Conservation (phyloP, 768 basidiomycete genomes). For the Phylloporus sp. region DNA sequence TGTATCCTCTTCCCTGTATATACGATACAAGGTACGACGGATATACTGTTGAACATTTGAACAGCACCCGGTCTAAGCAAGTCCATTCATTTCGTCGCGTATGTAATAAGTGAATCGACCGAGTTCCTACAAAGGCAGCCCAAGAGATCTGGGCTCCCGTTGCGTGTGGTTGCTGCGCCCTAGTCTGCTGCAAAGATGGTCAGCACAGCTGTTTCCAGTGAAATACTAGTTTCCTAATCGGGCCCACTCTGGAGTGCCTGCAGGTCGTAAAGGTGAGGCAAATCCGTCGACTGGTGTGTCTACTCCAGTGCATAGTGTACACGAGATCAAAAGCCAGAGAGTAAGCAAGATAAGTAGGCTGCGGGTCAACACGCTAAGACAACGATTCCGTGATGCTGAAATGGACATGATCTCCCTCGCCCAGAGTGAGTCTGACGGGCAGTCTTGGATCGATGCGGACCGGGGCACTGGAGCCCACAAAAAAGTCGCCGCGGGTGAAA, state of each 20-base stretch:
- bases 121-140: too few species aligned
- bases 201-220: too few species aligned
- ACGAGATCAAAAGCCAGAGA: constrained; percentile 8
- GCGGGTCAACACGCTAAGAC: constrained; percentile 28
- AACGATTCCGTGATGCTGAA: constrained; percentile 51
- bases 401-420: constrained; percentile 81
- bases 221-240: constrained; percentile 3
- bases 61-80: too few species aligned
- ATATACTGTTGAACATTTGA: too few species aligned
- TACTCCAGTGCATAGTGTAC: constrained; percentile 20
- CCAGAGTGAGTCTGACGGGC: constrained; percentile 73
- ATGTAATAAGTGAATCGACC: too few species aligned
- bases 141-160: too few species aligned
- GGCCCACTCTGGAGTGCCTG: background rate
- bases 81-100: too few species aligned
- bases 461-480: constrained; percentile 74
- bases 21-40: too few species aligned
- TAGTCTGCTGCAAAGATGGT: too few species aligned
- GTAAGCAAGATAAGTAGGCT: constrained; percentile 20
- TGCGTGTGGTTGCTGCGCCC: too few species aligned
- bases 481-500: constrained; percentile 79
- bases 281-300: background rate
- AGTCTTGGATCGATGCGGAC: constrained; percentile 80
- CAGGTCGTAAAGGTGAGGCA: background rate
- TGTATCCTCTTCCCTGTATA: too few species aligned